These are phyloP conservation scores for Eremochloa ophiuroides DNA, from an alignment of 176 grass and related monocot species.

Conservation along the genomic window DNA sequence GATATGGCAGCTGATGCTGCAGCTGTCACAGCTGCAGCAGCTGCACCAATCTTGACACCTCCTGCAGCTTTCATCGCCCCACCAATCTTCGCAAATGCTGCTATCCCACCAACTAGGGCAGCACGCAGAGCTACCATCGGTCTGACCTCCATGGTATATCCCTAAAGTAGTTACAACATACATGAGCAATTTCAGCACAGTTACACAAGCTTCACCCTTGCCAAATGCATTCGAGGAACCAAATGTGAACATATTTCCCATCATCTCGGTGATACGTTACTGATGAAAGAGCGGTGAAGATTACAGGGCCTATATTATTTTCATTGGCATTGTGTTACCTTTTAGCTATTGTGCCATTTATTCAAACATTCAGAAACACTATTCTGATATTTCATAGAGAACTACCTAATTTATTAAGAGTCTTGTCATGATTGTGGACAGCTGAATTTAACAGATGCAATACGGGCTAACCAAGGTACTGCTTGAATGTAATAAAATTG, in stretches of 20 bases:
- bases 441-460: neutral
- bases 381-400: neutral
- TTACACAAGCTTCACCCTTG: neutral
- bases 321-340: neutral
- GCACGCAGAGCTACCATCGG: slow-evolving; percentile 88
- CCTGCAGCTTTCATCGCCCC: slow-evolving; percentile 82
- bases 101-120: slow-evolving; percentile 75
- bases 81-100: slow-evolving; percentile 72
- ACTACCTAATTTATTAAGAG: neutral
- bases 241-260: neutral
- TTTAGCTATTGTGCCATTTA: neutral
- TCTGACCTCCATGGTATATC: slow-evolving; percentile 56
- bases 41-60: slow-evolving; percentile 66
- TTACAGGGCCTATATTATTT: neutral
- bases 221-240: neutral
- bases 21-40: slow-evolving; percentile 66
- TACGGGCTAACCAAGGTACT: neutral
- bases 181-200: slow-evolving; percentile 8
- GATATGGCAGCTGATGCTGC: slow-evolving; percentile 65
- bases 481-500: neutral
- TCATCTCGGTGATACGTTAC: neutral
- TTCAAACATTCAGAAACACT: neutral
- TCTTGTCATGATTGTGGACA: neutral
- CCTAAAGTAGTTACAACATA: slow-evolving; percentile 22
- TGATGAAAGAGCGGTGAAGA: neutral